Base-by-base conservation (phyloP, 1,284 basidiomycete species). In the Cutaneotrichosporon cyanovorans region DNA sequence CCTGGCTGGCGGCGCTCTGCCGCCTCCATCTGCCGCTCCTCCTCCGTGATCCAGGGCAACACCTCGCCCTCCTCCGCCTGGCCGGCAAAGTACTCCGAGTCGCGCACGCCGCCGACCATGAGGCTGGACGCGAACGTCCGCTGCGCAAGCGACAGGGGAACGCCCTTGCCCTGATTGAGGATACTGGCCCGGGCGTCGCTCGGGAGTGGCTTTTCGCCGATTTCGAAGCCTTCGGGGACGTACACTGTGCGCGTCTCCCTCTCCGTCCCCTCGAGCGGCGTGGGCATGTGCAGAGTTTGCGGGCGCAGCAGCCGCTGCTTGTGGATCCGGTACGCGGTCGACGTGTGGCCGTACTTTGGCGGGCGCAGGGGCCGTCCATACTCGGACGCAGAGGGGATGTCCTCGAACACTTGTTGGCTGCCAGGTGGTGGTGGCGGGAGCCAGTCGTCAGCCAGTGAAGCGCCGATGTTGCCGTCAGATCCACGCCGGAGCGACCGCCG, bases 151-250 rank as follows among this genome's bases (percentile, higher is more conserved):
- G 58, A 61, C 18, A 63, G 18, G 9, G 62, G 59, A 28, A 64
- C 42, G 12, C 59, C 58, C 4, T 56, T 51, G 32, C 63, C 40
- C 45, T 56, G 42, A 46, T 50, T 50, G 43, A 62, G 42, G 37
- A 66, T 54, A 43, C 52, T 52, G 37, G 59, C 51, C 15, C 64
- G 52, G 12, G 70, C 63, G 14, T 62, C 66, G 8, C 56, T 48
- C 2, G 70, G 70, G 15, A 72, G 53, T 8, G 70, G 70, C 49
- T 67, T 68, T 32, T 64, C 62, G 18, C 70, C 70, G 0, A 62
- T 40, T 2, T 41, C 51, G 36, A 64, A 72, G 0, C 68, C 68
- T 2, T 65, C 63, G 4, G 60, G 60, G 4, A 62, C 48, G 22
- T 61, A 46, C n/a, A 56, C 54, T 5, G 54, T 37, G 10, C 30